phyloP scores from a whole-genome alignment of 495 filamentous ascomycete genomes.

The Neurospora discreta region DNA sequence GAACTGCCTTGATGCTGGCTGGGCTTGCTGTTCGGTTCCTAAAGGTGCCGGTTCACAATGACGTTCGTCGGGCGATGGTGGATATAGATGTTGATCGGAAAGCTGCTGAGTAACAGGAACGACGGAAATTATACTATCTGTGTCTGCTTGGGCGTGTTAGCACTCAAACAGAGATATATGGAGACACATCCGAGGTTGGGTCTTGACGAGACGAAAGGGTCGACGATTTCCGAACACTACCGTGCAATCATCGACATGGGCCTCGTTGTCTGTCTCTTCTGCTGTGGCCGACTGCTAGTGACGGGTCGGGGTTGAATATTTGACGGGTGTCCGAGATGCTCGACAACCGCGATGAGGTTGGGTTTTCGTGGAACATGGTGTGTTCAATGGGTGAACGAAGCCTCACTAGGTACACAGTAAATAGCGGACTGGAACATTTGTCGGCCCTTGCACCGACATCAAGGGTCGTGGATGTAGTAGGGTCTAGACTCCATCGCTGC shows the following conservation, averaged over 20 bases:
- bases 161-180: background rate
- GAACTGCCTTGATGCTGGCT: background rate
- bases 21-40: background rate
- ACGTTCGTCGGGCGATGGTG: background rate
- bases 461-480: background rate
- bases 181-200: background rate
- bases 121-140: background rate
- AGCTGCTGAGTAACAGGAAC: conserved; percentile 1
- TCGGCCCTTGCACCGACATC: background rate
- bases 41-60: background rate
- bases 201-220: background rate
- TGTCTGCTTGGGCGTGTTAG: background rate
- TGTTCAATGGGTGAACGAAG: background rate
- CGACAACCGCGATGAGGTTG: background rate
- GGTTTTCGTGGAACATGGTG: background rate
- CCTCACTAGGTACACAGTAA: background rate
- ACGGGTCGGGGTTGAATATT: background rate
- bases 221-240: background rate
- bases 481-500: background rate
- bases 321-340: background rate
- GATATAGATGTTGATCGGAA: background rate
- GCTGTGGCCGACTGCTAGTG: background rate
- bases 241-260: background rate
- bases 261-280: background rate
- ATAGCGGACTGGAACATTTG: background rate